A percentile compares a stretch with the other conserved stretches of the same genome.
These are phyloP conservation scores for Chenopodium album DNA, from an alignment of 148 eudicot genomes.

Conservation along the genomic window DNA sequence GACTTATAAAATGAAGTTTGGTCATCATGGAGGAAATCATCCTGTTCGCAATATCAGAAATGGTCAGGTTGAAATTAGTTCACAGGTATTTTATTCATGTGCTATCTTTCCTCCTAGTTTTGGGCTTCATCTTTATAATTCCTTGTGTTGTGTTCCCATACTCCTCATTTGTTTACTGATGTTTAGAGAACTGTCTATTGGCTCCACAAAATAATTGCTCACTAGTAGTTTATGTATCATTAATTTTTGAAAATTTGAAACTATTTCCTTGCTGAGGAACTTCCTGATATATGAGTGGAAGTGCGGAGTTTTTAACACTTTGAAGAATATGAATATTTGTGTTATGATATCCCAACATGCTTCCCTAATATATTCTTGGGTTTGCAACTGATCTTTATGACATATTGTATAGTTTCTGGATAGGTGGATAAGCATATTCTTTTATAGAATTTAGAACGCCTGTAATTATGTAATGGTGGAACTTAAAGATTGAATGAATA, in stretches of 20 bases:
- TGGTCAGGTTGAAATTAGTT: constrained; percentile 89
- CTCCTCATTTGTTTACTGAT: not conserved
- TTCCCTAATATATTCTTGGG: not conserved
- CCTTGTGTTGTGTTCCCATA: not conserved
- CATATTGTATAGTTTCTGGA: too few relatives aligned
- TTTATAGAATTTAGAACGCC: not conserved
- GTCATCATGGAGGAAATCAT: constrained; percentile 99
- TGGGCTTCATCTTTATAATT: not conserved
- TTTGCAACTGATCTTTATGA: not conserved
- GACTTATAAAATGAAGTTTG: constrained; percentile 96
- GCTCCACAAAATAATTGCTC: not conserved
- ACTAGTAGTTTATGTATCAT: not conserved
- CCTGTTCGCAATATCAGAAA: constrained; percentile 74
- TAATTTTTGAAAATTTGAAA: not conserved
- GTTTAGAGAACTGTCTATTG: not conserved
- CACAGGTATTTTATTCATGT: constrained; percentile 50
- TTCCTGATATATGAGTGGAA: not conserved
- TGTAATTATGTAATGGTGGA: not conserved
- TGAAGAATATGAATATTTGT: not conserved
- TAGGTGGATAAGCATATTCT: not conserved
- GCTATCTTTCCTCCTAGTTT: not conserved
- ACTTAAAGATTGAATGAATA: too few relatives aligned
- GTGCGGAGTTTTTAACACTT: not conserved
- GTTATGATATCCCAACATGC: not conserved
- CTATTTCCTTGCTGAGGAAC: not conserved